Evolutionary conservation across 805 yeast species (phyloP), one percentile per base, ranked within the genome.

Genomic region (Saccharomyces kudriavzevii): DNA sequence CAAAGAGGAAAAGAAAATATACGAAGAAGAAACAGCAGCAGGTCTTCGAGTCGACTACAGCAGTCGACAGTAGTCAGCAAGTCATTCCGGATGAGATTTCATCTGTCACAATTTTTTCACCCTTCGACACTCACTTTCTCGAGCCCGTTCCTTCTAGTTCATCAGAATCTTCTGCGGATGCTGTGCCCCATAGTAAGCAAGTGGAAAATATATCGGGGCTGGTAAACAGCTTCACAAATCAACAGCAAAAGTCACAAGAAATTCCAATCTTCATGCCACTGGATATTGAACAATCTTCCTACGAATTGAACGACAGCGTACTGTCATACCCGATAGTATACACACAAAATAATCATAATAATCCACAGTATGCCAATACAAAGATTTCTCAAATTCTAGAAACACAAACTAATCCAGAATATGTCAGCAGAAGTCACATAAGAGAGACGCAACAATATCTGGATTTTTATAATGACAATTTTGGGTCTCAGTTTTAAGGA

Each of bases 391-490:
- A 56, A 17, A 49, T 52, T 24, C 48, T 55, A 31, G 49, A 49
- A 28, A 55, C 40, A 45, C 59, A 57, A 47, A 52, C 60, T 57
- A 61, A 60, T 24, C 60, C 59, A 0, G 35, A 52, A 3, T 54
- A 51, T 22, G 48, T 67, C 40, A 59, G 62, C 46, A 64, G 64
- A 40, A 57, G 55, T 11, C 67, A 65, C 26, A 47, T 60, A 27
- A 58, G 64, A 47, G 70, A 67, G 47, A 62, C 64, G 9, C 61
- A 65, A 52, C 66, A 66, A 47, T 68, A 64, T 54, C 27, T 66
- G 52, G 61, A 66, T 45, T 66, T 68, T 49, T 68, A 67, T 58
- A 67, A 66, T 35, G 55, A 46, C 35, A 49, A 49, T 40, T 60
- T 55, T 54, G 61, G 59, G 3, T 43, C 58, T 30, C 51, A 54